Percentiles rank a stretch among this genome's conserved stretches.
These are phyloP conservation scores for Nakazawaea ishiwadae DNA, from an alignment of 805 yeast genomes.

Conservation along the genomic window DNA sequence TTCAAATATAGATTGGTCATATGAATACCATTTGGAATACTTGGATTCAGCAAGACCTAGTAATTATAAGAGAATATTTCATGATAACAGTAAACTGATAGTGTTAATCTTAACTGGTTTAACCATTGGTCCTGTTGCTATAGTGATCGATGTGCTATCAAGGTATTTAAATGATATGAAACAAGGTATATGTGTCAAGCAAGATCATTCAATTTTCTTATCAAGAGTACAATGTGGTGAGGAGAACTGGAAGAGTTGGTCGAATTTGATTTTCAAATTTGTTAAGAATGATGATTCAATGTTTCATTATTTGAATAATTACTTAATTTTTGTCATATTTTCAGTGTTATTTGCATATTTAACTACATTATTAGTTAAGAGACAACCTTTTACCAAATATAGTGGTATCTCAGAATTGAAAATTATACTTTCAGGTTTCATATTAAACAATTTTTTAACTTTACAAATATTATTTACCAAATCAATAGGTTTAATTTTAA, in stretches of 20 bases:
- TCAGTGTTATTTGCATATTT: conserved; percentile 34
- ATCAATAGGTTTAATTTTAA: conserved; percentile 52
- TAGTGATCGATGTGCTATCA: conserved; percentile 43
- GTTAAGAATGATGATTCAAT: conserved; percentile 17
- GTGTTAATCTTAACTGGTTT: conserved; percentile 41
- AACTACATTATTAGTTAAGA: conserved; percentile 28
- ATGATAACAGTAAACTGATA: conserved; percentile 39
- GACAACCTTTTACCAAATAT: conserved; percentile 34
- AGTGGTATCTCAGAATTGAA: conserved; percentile 77
- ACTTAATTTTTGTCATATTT: conserved; percentile 31
- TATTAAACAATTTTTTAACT: conserved; percentile 49
- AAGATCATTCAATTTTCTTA: conserved; percentile 16
- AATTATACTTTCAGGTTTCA: conserved; percentile 61
- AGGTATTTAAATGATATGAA: conserved; percentile 48
- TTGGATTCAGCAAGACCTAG: conserved; percentile 12
- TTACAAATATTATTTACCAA: conserved; percentile 49
- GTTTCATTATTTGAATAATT: conserved; percentile 22
- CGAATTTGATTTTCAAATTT: conserved; percentile 26
- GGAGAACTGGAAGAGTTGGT: conserved; percentile 26
- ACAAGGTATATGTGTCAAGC: conserved; percentile 43
- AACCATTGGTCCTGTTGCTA: conserved; percentile 42
- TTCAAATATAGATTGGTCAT: conserved; percentile 29
- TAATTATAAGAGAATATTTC: conserved; percentile 15
- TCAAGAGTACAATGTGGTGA: conserved; percentile 28
- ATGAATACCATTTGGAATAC: conserved; percentile 25